Conservation (phyloP, 768 basidiomycete genomes). For the Trametes cinnabarina region DNA sequence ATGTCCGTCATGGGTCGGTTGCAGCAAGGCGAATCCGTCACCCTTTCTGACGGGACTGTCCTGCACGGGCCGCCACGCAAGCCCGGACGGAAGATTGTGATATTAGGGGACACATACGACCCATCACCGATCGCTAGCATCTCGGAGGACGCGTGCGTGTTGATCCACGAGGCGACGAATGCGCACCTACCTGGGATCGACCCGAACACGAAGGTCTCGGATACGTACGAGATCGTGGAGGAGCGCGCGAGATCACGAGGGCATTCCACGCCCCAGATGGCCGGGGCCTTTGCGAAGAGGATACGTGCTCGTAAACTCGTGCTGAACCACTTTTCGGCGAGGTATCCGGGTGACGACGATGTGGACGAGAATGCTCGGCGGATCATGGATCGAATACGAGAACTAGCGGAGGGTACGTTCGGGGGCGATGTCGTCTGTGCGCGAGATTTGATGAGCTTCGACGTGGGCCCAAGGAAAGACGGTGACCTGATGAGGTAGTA, state of each 20-base stretch:
- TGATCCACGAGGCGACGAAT: constrained; percentile 91
- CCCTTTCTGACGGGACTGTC: constrained; percentile 68
- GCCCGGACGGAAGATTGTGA: constrained; percentile 71
- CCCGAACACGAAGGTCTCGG: constrained; percentile 50
- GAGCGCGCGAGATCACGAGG: constrained; percentile 69
- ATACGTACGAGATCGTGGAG: constrained; percentile 63
- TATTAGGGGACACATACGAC: constrained; percentile 85
- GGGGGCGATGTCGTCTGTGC: constrained; percentile 64
- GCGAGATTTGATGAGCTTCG: constrained; percentile 70
- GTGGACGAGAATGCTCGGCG: constrained; percentile 44
- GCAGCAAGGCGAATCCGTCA: constrained; percentile 61
- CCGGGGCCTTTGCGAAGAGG: constrained; percentile 71
- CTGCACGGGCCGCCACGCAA: constrained; percentile 65
- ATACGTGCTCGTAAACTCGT: constrained; percentile 62
- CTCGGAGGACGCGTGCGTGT: constrained; percentile 63
- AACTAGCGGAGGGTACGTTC: constrained; percentile 53
- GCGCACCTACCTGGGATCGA: constrained; percentile 73
- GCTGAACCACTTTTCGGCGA: constrained; percentile 83
- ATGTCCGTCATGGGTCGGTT: constrained; percentile 66
- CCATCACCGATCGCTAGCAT: constrained; percentile 63
- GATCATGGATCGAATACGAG: constrained; percentile 63
- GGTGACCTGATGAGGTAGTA: constrained; percentile 15
- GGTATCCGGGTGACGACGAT: constrained; percentile 70
- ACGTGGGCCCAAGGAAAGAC: constrained; percentile 41
- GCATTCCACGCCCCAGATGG: constrained; percentile 92